These are phyloP conservation scores for Salix suchowensis DNA, from an alignment of 345 rosid species.

Conservation along the genomic window DNA sequence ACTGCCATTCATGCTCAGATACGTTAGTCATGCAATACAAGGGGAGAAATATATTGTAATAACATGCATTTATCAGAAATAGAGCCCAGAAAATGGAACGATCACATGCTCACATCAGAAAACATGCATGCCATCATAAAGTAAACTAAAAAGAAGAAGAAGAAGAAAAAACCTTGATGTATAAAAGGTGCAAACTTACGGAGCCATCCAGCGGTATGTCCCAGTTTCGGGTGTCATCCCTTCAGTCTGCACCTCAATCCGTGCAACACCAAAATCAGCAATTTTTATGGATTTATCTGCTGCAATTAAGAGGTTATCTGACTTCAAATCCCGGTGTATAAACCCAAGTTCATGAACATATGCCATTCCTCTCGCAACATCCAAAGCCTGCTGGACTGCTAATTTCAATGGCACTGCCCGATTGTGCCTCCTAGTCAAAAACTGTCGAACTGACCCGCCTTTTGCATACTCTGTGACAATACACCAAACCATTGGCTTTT, in stretches of 20 bases:
- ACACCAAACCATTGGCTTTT: constrained; percentile 32
- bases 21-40: not conserved
- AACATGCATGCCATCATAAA: not conserved
- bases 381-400: constrained; percentile 30
- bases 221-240: constrained; percentile 33
- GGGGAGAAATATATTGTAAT: not conserved
- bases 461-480: constrained; percentile 29
- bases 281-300: constrained; percentile 29
- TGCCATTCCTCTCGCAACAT: constrained; percentile 31
- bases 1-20: not conserved
- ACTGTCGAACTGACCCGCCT: constrained; percentile 27
- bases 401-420: constrained; percentile 26
- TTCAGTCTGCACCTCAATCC: constrained; percentile 31
- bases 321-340: constrained; percentile 27
- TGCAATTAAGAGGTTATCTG: constrained; percentile 24
- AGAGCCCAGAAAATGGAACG: not conserved
- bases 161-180: not conserved
- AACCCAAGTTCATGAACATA: constrained; percentile 26
- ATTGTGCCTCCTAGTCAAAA: constrained; percentile 20
- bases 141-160: not conserved
- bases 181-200: constrained; percentile 17
- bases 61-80: not conserved
- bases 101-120: not conserved
- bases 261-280: constrained; percentile 31
- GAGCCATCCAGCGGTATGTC: constrained; percentile 34